Percentiles rank a stretch among this genome's conserved stretches.
Conservation (phyloP, 2,329 filamentous ascomycete genomes). For the Didymella keratinophila region DNA sequence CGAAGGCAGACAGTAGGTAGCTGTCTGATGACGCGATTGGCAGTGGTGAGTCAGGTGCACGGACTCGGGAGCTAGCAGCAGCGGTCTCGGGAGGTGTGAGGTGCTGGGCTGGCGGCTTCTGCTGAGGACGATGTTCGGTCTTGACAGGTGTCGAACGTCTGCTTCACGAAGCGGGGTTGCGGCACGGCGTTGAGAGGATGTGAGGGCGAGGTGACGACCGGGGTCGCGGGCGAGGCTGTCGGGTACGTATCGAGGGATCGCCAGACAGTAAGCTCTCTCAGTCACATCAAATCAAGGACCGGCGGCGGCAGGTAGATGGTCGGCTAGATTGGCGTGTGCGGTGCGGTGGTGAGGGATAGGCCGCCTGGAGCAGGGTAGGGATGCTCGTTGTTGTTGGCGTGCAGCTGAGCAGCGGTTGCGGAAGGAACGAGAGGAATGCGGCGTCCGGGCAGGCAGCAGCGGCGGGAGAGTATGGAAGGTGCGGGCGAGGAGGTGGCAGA, state of each 20-base stretch:
- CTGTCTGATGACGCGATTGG: constrained; percentile 39
- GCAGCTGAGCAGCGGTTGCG: constrained; percentile 36
- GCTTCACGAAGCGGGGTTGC: constrained; percentile 30
- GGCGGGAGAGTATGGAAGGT: constrained; percentile 13
- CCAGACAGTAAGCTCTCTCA: constrained; percentile 36
- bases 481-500: constrained; percentile 27
- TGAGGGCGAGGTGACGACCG: constrained; percentile 25
- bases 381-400: constrained; percentile 28
- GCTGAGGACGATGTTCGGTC: constrained; percentile 33
- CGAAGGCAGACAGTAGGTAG: constrained; percentile 37
- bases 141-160: constrained; percentile 37
- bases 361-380: constrained; percentile 31
- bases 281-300: constrained; percentile 48
- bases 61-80: constrained; percentile 37
- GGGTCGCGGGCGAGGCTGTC: constrained; percentile 33
- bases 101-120: constrained; percentile 40
- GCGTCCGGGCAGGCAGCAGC: constrained; percentile 25
- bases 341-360: constrained; percentile 24
- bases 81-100: constrained; percentile 21
- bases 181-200: constrained; percentile 26
- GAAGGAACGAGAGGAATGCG: constrained; percentile 41
- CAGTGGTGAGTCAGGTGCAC: constrained; percentile 48
- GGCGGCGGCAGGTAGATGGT: constrained; percentile 37
- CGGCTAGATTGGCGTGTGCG: constrained; percentile 45
- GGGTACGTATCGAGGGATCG: constrained; percentile 32